Conservation (phyloP, 2,329 filamentous ascomycete genomes). For the Xylariaceae sp. region DNA sequence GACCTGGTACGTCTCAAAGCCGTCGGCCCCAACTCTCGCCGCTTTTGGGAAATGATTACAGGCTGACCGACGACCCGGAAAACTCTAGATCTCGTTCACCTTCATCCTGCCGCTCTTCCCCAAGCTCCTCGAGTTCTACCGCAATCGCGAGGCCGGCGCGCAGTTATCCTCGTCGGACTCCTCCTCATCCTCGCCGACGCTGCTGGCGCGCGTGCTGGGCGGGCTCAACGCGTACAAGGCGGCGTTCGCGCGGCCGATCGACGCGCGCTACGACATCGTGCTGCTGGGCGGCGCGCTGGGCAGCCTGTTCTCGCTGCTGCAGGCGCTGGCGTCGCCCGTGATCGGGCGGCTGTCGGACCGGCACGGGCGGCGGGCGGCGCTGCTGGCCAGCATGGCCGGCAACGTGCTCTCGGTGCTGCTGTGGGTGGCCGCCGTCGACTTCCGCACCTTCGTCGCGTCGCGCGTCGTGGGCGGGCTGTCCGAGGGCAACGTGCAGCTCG, state of each 20-base stretch:
- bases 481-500: slow-evolving; percentile 94
- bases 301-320: slow-evolving; percentile 83
- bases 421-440: slow-evolving; percentile 90
- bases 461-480: slow-evolving; percentile 87
- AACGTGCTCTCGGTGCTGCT: slow-evolving; percentile 90
- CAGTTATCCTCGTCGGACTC: too few species aligned
- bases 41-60: too few species aligned
- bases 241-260: slow-evolving; percentile 84
- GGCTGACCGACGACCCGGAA: neutral
- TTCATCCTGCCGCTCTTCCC: slow-evolving; percentile 97
- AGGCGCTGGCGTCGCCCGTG: slow-evolving; percentile 84
- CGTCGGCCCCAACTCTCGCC: too few species aligned
- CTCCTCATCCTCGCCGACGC: slow-evolving; percentile 33
- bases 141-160: slow-evolving; percentile 61
- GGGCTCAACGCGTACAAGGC: slow-evolving; percentile 94
- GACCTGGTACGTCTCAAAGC: slow-evolving; percentile 61
- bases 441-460: slow-evolving; percentile 91
- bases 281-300: slow-evolving; percentile 88
- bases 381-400: slow-evolving; percentile 85
- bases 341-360: slow-evolving; percentile 85
- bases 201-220: slow-evolving; percentile 71
- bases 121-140: slow-evolving; percentile 92
- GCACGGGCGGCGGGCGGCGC: slow-evolving; percentile 77
- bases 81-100: slow-evolving; percentile 81
- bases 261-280: slow-evolving; percentile 94